A percentile compares a stretch with the other conserved stretches of the same genome.
Evolutionary conservation across 352 stramenopile genomes (phyloP).

Genomic region (Peronospora farinosa): DNA sequence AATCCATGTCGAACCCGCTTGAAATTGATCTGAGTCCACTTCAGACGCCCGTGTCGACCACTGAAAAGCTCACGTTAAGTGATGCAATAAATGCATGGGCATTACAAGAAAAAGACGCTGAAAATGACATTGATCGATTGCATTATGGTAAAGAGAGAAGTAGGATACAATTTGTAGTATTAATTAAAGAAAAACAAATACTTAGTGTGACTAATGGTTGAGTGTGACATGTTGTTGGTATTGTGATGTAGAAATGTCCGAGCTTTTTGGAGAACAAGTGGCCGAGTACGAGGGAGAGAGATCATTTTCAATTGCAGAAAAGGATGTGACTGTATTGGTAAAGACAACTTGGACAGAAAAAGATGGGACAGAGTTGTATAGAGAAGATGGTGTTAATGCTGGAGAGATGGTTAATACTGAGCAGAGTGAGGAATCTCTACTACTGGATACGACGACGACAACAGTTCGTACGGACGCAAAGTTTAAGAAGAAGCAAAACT

Average conservation of each 20-base stretch:
- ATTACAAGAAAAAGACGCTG: constrained; percentile 14
- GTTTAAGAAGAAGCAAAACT: constrained; percentile 5
- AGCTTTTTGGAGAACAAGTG: constrained; percentile 42
- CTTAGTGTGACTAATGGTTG: too few relatives aligned
- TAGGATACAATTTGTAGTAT: too few relatives aligned
- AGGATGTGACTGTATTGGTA: constrained; percentile 1
- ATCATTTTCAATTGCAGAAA: constrained; percentile 6
- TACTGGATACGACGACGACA: neutral
- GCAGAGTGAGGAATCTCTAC: neutral
- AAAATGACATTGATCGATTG: constrained; percentile 37
- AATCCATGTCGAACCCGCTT: constrained; percentile 34
- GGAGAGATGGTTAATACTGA: neutral
- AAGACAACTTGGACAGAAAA: neutral
- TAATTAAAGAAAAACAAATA: too few relatives aligned
- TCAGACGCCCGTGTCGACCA: constrained; percentile 5
- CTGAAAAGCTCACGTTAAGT: constrained; percentile 9
- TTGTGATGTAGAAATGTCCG: constrained; percentile 36
- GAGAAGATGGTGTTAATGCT: neutral
- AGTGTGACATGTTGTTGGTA: neutral
- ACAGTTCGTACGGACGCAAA: neutral
- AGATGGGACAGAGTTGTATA: neutral
- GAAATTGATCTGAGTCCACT: constrained; percentile 43
- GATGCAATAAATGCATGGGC: constrained; percentile 17
- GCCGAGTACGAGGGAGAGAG: constrained; percentile 27
- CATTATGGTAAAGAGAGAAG: constrained; percentile 31